Base-by-base conservation (phyloP, 106 monocot species). In the Dendrobium catenatum region DNA sequence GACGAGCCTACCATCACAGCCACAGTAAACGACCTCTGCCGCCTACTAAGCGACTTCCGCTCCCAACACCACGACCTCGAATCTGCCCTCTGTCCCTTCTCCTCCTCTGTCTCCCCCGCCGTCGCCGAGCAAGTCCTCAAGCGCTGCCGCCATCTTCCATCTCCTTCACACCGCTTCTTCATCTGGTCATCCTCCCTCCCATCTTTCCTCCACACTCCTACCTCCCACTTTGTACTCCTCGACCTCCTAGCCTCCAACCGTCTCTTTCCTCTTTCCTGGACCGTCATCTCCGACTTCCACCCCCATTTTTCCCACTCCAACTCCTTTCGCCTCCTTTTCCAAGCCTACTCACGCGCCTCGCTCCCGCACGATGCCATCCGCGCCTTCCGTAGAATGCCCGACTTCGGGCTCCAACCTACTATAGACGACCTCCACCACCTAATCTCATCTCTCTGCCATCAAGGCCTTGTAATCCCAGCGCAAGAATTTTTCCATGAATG, bases 251-350 rank as follows among this genome's bases (percentile, higher is more conserved):
- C 81, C 46, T 78, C 84, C 33, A 68, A 77, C 75, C 82, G 87
- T 27, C 91, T 84, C 48, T 93, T 93, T 85, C 95, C 95, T 15
- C 84, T 91, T 41, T 79, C 88, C 48, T 92, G 95, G 89, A 85
- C 86, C 85, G 77, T 93, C 64, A 89, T 98, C 78, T 85, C 80
- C 55, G 86, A 90, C 67, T 72, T 26, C 84, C 66, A 19, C 67
- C 43, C 40, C 54, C 15, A 54, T 40, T 73, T 24, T 16, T 33
- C 41, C 43, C 15, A 59, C 8, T 44, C 75, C 3, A 72, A 87
- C 31, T 44, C 85, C 26, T 99, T 99, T 81, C 80, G 81, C 78
- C 79, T 91, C 33, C 72, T 93, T 66, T 93, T 99, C 85, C 88
- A 86, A 72, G 76, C 89, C 54, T 95, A 99, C 83, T 80, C 89